phyloP scores from a whole-genome alignment of 768 basidiomycete genomes.

The Hericium erinaceus region DNA sequence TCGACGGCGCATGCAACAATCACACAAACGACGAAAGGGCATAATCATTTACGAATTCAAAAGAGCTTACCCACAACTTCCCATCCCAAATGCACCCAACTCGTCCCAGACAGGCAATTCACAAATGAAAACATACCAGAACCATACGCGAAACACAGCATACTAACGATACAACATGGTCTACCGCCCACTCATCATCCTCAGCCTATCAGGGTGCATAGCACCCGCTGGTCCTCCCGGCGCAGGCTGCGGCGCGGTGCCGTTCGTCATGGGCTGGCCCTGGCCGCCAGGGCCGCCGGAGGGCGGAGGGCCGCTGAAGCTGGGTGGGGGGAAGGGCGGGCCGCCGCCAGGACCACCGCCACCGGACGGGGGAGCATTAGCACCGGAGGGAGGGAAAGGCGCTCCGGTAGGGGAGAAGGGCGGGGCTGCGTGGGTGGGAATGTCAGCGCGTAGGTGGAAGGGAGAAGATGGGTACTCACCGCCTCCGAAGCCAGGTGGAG shows the following conservation, averaged over 20 bases:
- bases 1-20: too few relatives aligned
- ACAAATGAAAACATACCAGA: not conserved
- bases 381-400: slow-evolving; percentile 31
- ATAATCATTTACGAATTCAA: too few relatives aligned
- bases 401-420: slow-evolving; percentile 41
- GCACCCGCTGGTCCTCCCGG: slow-evolving; percentile 37
- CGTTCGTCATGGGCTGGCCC: not conserved
- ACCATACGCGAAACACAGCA: not conserved
- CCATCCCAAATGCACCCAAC: too few relatives aligned
- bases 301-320: slow-evolving; percentile 23
- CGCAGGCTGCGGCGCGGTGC: slow-evolving; percentile 6
- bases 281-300: slow-evolving; percentile 1
- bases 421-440: slow-evolving; percentile 19
- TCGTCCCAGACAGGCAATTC: too few relatives aligned
- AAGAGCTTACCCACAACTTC: too few relatives aligned
- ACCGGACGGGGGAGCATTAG: slow-evolving; percentile 14
- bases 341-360: slow-evolving; percentile 7
- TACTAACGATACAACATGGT: not conserved
- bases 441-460: not conserved
- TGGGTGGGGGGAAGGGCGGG: slow-evolving; percentile 26
- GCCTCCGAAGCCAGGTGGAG: slow-evolving; percentile 33
- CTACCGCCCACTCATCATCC: slow-evolving; percentile 54
- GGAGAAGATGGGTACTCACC: slow-evolving; percentile 25
- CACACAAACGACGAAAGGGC: too few relatives aligned
- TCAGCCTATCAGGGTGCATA: slow-evolving; percentile 79